These are phyloP conservation scores for Boletus pseudo-olivaceus DNA, from an alignment of 768 basidiomycete genomes.

Conservation along the genomic window DNA sequence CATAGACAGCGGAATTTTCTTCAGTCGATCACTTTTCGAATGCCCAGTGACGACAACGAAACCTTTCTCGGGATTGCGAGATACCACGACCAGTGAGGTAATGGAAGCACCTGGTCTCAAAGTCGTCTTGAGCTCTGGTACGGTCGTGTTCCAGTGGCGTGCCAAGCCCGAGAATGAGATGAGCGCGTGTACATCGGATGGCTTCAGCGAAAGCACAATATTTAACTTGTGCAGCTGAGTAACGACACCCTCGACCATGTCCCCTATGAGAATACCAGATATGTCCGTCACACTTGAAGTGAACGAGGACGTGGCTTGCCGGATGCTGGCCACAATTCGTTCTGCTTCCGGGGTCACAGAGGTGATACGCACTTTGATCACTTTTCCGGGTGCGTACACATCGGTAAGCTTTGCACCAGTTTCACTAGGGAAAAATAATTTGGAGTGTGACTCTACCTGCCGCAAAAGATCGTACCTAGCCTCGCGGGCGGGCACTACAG, in stretches of 20 bases:
- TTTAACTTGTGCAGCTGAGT: constrained; percentile 85
- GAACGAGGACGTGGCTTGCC: constrained; percentile 62
- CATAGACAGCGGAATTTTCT: constrained; percentile 54
- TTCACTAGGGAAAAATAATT: constrained; percentile 50
- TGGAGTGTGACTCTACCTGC: not conserved
- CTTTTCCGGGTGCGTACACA: constrained; percentile 74
- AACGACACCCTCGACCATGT: constrained; percentile 67
- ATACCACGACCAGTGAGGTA: constrained; percentile 81
- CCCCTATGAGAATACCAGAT: constrained; percentile 72
- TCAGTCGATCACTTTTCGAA: constrained; percentile 52
- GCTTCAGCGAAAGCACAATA: constrained; percentile 66
- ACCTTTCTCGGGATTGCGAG: constrained; percentile 80
- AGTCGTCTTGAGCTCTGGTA: constrained; percentile 58
- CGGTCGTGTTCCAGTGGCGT: constrained; percentile 64
- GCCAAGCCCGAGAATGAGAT: constrained; percentile 88
- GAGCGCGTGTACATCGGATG: constrained; percentile 69
- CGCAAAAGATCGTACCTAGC: constrained; percentile 55
- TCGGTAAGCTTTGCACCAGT: constrained; percentile 53
- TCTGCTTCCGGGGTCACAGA: constrained; percentile 52
- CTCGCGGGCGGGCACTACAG: constrained; percentile 75
- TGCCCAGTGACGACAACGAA: constrained; percentile 81
- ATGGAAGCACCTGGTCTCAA: constrained; percentile 70
- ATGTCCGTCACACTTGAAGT: constrained; percentile 55
- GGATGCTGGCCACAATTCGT: constrained; percentile 81
- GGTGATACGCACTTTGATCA: constrained; percentile 79